Conservation (phyloP, 106 monocot species). For the Xerophyta viscosa region DNA sequence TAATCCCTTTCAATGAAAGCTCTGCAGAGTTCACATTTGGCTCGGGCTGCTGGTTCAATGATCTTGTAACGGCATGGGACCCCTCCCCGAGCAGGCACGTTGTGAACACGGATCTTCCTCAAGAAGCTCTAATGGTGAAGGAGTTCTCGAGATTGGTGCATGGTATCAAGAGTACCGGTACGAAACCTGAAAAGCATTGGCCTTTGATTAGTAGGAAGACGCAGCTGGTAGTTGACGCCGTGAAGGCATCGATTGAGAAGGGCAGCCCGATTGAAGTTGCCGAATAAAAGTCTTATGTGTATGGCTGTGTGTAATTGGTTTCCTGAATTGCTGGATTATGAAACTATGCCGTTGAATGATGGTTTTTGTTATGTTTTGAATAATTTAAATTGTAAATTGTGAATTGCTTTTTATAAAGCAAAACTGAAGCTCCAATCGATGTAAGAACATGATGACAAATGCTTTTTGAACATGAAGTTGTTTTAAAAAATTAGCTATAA, state of each 20-base stretch:
- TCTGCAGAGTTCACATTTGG: slow-evolving; percentile 30
- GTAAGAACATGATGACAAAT: no score
- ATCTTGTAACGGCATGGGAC: slow-evolving; percentile 50
- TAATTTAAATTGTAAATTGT: no score
- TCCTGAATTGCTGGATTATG: no score
- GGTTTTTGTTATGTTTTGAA: no score
- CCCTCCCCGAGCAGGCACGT: slow-evolving; percentile 40
- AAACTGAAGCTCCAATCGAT: no score
- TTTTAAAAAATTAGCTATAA: no score
- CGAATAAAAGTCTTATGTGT: no score
- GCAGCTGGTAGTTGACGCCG: slow-evolving; percentile 51
- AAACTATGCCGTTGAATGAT: no score
- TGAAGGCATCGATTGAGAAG: slow-evolving; percentile 43
- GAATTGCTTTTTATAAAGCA: no score
- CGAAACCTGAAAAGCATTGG: slow-evolving; percentile 43
- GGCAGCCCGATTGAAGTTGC: no score
- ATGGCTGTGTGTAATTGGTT: no score
- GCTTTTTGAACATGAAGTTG: no score
- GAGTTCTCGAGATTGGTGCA: slow-evolving; percentile 67
- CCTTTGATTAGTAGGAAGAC: slow-evolving; percentile 52
- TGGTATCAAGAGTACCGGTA: slow-evolving; percentile 20
- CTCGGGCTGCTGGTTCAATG: slow-evolving; percentile 29
- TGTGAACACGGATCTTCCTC: slow-evolving; percentile 43
- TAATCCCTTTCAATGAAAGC: slow-evolving; percentile 54
- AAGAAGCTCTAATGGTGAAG: slow-evolving; percentile 64